Percentiles rank a stretch among this genome's conserved stretches.
These are phyloP conservation scores for Magnusiomyces paraingens DNA, from an alignment of 1,139 yeast species.

Conservation along the genomic window DNA sequence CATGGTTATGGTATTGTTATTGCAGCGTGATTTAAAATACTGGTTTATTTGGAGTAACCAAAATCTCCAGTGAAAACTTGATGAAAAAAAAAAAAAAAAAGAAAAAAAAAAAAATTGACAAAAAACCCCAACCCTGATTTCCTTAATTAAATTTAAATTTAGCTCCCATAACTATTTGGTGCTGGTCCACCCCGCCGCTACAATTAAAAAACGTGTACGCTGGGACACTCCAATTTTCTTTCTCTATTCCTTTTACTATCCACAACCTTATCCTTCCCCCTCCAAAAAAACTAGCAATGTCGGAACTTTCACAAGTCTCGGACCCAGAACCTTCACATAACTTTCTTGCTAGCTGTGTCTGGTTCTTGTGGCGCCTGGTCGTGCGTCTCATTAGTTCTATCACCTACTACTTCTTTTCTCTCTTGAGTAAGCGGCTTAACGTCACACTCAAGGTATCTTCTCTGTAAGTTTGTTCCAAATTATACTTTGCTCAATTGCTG, in stretches of 20 bases:
- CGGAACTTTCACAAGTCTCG: not conserved
- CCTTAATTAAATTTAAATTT: not conserved
- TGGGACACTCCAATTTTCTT: not conserved
- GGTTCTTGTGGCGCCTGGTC: constrained; percentile 13
- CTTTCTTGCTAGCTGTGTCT: constrained; percentile 16
- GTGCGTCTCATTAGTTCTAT: constrained; percentile 6
- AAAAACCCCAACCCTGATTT: not conserved
- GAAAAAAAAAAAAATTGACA: not conserved
- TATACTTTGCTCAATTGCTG: not conserved
- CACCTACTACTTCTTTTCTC: constrained; percentile 7
- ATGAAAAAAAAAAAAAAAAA: not conserved
- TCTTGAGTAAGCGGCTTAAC: constrained; percentile 23
- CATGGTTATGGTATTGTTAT: not conserved
- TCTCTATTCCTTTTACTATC: not conserved
- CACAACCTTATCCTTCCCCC: not conserved
- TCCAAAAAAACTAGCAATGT: not conserved
- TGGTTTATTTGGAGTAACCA: not conserved
- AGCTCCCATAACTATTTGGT: not conserved
- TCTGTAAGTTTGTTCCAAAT: constrained; percentile 19
- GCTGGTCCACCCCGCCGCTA: not conserved
- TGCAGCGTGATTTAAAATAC: not conserved
- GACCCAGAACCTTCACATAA: not conserved
- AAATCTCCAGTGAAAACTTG: not conserved
- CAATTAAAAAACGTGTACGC: not conserved
- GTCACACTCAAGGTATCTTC: constrained; percentile 26